phyloP scores from a whole-genome alignment of 2,329 filamentous ascomycete species.

The Basipetospora sp. region DNA sequence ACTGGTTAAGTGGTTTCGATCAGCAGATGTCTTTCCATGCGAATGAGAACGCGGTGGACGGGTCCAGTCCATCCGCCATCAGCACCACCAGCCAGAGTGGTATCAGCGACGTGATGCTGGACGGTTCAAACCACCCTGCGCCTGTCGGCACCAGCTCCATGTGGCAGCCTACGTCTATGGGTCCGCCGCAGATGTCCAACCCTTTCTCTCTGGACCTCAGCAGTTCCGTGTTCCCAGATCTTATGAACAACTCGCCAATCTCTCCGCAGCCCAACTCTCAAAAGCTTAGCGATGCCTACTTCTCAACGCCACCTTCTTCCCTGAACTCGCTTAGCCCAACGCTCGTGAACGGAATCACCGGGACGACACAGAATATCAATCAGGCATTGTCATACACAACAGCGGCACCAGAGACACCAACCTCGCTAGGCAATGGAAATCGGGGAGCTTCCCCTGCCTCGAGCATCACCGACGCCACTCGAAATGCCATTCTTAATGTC shows the following conservation, averaged over 20 bases:
- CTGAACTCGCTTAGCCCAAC: conserved; percentile 61
- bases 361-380: conserved; percentile 40
- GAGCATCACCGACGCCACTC: conserved; percentile 51
- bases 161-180: conserved; percentile 57
- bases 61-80: conserved; percentile 88
- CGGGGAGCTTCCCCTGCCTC: conserved; percentile 43
- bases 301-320: conserved; percentile 62
- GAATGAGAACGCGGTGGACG: conserved; percentile 73
- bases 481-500: conserved; percentile 45
- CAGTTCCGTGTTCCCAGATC: conserved; percentile 61
- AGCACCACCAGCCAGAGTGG: conserved; percentile 87
- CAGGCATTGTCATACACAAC: conserved; percentile 48
- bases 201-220: conserved; percentile 64
- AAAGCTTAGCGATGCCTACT: conserved; percentile 58
- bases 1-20: conserved; percentile 72
- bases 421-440: conserved; percentile 53
- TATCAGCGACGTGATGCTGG: conserved; percentile 81
- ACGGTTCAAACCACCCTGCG: conserved; percentile 55
- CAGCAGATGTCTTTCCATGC: conserved; percentile 55
- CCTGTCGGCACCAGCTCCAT: conserved; percentile 40
- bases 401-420: conserved; percentile 56
- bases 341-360: conserved; percentile 48
- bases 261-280: conserved; percentile 64
- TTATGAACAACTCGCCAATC: conserved; percentile 55
- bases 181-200: conserved; percentile 52